phyloP scores from a whole-genome alignment of 129 eudicot genomes.

The Ambrosia artemisiifolia region DNA sequence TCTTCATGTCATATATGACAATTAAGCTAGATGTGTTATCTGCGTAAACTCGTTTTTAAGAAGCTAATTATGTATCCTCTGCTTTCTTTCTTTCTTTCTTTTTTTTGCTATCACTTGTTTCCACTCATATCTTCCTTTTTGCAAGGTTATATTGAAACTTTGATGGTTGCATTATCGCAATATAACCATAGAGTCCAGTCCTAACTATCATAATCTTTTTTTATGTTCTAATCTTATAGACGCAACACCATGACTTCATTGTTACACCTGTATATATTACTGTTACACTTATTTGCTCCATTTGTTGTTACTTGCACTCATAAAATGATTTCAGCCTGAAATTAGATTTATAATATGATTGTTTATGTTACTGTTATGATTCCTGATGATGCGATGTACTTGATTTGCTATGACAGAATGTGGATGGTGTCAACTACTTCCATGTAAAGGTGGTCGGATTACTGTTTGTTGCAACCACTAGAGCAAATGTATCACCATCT shows the following conservation, averaged over 20 bases:
- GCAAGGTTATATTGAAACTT: not conserved
- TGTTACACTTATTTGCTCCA: not conserved
- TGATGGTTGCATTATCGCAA: not conserved
- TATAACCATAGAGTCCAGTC: not conserved
- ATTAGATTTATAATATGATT: constrained; percentile 1
- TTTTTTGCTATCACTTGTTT: constrained; percentile 1
- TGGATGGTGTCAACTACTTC: constrained; percentile 97
- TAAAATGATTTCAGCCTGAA: not conserved
- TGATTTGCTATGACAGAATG: constrained; percentile 47
- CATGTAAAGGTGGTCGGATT: constrained; percentile 95
- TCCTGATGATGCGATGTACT: constrained; percentile 19
- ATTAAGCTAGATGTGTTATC: not conserved
- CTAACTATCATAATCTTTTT: not conserved
- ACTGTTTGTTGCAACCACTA: constrained; percentile 93
- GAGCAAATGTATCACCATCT: constrained; percentile 85
- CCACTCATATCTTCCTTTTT: not conserved
- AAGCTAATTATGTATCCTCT: not conserved
- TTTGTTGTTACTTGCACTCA: not conserved
- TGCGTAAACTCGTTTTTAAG: not conserved
- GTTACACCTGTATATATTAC: not conserved
- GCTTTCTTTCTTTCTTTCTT: too few species aligned
- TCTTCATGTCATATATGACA: not conserved
- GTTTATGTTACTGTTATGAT: not conserved
- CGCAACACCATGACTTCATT: not conserved
- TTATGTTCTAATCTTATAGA: not conserved